A percentile compares a stretch with the other conserved stretches of the same genome.
phyloP scores from a whole-genome alignment of 768 basidiomycete species.

The Scleroderma citrinum region DNA sequence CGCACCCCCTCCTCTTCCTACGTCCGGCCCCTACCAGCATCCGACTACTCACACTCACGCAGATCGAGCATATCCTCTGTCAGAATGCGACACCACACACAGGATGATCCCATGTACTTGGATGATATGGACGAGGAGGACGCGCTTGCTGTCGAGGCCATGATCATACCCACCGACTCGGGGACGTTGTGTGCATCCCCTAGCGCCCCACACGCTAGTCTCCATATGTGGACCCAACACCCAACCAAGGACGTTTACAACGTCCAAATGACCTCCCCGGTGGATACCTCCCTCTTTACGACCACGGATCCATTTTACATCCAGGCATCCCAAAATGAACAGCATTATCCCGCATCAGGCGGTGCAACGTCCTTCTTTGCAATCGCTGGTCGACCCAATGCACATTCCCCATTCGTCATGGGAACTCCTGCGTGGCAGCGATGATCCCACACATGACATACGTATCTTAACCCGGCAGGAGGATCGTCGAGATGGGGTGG shows the following conservation, averaged over 20 bases:
- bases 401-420: conserved; percentile 36
- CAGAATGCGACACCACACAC: conserved; percentile 12
- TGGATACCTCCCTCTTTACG: conserved; percentile 29
- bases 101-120: conserved; percentile 17
- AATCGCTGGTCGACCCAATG: conserved; percentile 32
- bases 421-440: conserved; percentile 23
- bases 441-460: not conserved
- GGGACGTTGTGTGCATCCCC: not conserved
- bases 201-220: conserved; percentile 13
- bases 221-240: conserved; percentile 21
- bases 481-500: not conserved
- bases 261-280: conserved; percentile 12
- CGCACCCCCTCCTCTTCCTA: conserved; percentile 29
- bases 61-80: conserved; percentile 24
- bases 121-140: conserved; percentile 40
- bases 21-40: conserved; percentile 23
- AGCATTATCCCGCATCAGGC: conserved; percentile 6
- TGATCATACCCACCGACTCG: conserved; percentile 31
- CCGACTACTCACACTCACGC: conserved; percentile 19
- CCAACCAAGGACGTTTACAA: conserved; percentile 18
- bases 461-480: not conserved
- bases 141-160: conserved; percentile 37
- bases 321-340: conserved; percentile 35
- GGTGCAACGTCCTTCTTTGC: conserved; percentile 28
- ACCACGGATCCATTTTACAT: conserved; percentile 48